These are phyloP conservation scores for Erysiphe pulchra DNA, from an alignment of 2,329 filamentous ascomycete species.

Conservation along the genomic window DNA sequence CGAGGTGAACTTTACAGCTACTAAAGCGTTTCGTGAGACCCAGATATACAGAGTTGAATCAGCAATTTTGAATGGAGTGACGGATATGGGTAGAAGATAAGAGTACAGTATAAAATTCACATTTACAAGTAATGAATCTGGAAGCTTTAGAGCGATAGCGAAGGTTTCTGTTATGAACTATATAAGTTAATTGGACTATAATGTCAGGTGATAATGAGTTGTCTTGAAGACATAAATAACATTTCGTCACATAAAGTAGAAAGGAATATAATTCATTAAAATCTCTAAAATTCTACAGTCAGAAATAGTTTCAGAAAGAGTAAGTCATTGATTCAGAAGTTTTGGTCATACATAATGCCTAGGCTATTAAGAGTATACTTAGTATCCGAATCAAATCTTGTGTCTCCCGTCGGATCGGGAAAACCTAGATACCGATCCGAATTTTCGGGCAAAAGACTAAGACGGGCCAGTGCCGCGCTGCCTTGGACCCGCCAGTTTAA, in stretches of 20 bases:
- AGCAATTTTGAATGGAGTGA: background rate
- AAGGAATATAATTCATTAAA: too few species aligned
- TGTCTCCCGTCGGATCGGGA: too few species aligned
- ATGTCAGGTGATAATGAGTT: background rate
- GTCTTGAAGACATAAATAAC: background rate
- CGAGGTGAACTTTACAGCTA: background rate
- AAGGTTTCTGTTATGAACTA: background rate
- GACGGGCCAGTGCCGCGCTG: too few species aligned
- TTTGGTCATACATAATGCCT: background rate
- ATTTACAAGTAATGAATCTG: background rate
- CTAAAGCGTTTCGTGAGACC: background rate
- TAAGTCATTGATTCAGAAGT: too few species aligned
- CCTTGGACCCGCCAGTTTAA: too few species aligned
- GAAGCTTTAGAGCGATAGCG: background rate
- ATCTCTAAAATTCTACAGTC: too few species aligned
- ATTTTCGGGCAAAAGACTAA: too few species aligned
- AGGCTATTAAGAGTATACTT: background rate
- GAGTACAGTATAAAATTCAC: background rate
- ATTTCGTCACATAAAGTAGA: background rate
- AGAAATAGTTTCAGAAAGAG: too few species aligned
- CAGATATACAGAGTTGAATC: background rate
- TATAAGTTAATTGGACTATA: background rate
- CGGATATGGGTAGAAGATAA: background rate
- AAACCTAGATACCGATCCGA: too few species aligned
- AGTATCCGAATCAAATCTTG: too few species aligned